phyloP scores from a whole-genome alignment of 2,329 filamentous ascomycete species.

The Verticillium zaregamsianum region DNA sequence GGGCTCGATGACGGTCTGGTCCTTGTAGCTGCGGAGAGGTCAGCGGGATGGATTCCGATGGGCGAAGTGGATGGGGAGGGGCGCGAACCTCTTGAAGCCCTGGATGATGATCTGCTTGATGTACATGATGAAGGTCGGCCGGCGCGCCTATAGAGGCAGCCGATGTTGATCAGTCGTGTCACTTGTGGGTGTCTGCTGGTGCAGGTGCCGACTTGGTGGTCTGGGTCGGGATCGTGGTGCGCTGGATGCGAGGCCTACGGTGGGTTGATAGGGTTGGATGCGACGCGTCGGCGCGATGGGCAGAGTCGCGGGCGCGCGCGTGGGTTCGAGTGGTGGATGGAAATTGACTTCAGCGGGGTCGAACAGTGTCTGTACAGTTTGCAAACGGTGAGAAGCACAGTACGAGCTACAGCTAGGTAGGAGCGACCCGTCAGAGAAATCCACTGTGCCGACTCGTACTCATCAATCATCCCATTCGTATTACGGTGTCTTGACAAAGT shows the following conservation, averaged over 20 bases:
- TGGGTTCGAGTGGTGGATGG: neutral
- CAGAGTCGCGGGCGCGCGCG: neutral
- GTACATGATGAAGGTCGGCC: conserved; percentile 62
- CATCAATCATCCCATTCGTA: neutral
- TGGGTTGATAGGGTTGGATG: conserved; percentile 5
- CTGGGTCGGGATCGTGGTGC: neutral
- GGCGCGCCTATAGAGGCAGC: conserved; percentile 12
- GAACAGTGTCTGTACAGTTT: neutral
- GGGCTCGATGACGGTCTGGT: conserved; percentile 96
- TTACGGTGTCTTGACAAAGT: neutral
- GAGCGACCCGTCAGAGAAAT: neutral
- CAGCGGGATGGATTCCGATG: conserved; percentile 12
- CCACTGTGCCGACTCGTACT: neutral
- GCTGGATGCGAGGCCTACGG: conserved; percentile 1
- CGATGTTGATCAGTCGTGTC: neutral
- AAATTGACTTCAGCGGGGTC: neutral
- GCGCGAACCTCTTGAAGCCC: conserved; percentile 89
- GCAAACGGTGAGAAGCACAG: neutral
- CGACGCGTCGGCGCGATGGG: conserved; percentile 12
- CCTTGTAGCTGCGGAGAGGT: conserved; percentile 75
- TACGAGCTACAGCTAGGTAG: neutral
- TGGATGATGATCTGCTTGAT: conserved; percentile 99
- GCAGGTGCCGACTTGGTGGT: neutral
- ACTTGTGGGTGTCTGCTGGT: neutral
- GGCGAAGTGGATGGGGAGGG: conserved; percentile 7